Evolutionary conservation across 345 rosid genomes (phyloP), one percentile per base, ranked within the genome.

Genomic region (Psidium guajava): DNA sequence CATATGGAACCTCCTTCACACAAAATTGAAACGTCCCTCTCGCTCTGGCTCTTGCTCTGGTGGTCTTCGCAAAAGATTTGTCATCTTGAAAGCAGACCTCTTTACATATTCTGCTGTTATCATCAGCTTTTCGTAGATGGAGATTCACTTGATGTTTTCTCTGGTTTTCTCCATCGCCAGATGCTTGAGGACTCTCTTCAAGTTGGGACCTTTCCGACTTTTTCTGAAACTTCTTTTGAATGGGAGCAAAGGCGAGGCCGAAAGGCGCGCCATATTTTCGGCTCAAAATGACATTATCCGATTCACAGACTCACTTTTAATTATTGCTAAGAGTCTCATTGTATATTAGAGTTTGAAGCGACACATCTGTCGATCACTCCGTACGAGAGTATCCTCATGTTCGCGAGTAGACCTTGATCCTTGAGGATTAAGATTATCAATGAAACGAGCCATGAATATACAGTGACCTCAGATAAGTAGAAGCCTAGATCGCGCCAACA

Each of bases 261-360:
- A 54, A 54, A 18, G 6, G 11, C 51, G 9, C 21, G 55, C 22
- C 55, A 18, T 54, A 6, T 16, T 16, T 18, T 18, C 21, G 2
- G 13, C 54, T 5, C 54, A 52, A 52, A 52, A 15, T 52, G 54
- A 15, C 18, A 20, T 12, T 0, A 61, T 0, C 0, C 10, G 1
- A 5, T 27, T 59, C 73, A 59, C 27, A 6, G 3, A 27, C 20
- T 27, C 73, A n/a, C 10, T n/a, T 14, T 6, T 8, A 14, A 27
- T 59, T 27, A 27, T n/a, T 8, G 15, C 6, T 3, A 14, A 61
- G 0, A 27, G 20, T 27, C 73, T 0, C 32, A 0, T 7, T 0
- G 22, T 28, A 15, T 0, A 28, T 15, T 28, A 15, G 18, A 16
- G 0, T 27, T 27, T 20, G 27, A 6, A 27, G 21, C 5, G 15